Base-by-base conservation (phyloP, 2,329 filamentous ascomycete genomes). In the Phaeosphaeriaceae sp. region DNA sequence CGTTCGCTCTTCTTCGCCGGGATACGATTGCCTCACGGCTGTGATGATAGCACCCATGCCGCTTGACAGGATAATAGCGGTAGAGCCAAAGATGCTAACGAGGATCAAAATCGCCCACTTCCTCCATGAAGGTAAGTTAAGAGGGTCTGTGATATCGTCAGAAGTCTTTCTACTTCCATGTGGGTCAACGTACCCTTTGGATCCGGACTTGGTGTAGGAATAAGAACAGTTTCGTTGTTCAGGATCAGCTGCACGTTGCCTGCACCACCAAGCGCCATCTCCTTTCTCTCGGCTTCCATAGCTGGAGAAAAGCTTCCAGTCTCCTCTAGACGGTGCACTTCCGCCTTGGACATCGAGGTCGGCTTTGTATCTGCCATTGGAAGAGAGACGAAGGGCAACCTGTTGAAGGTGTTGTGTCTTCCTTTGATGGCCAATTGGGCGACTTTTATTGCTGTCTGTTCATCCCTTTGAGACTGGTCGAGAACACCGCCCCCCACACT, bases 241-340 rank as follows among this genome's bases (percentile, higher is more conserved):
- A 36, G 13, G 31, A 36, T 36, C 31, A 36, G 13, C 31, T 36
- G 31, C 31, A 36, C 31, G 44, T 57, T 54, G 9, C 53, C 57
- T 22, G 60, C 60, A 21, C 57, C 57, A 44, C 41, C 56, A 7
- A 62, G 40, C 25, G 24, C 60, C 33, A 60, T 62, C n/a, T 57
- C 60, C 31, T 56, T 57, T 19, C n/a, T 61, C 64, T 3, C 61
- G 66, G 17, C 55, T 55, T 22, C 59, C 52, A 58, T 52, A 61
- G 15, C 33, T 36, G 11, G 25, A 27, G 25, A 27, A 27, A 27
- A 11, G 31, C 31, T 36, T 11, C 31, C 31, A 7, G 31, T 36
- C 31, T 36, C 31, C 11, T 36, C 31, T 13, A 36, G 31, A 11
- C 9, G 7, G 6, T 36, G 31, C 31, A 36, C 31, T 13, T 36